A percentile compares a stretch with the other conserved stretches of the same genome.
Conservation (phyloP, 2,329 filamentous ascomycete genomes). For the Cladosporium cucumerinum region DNA sequence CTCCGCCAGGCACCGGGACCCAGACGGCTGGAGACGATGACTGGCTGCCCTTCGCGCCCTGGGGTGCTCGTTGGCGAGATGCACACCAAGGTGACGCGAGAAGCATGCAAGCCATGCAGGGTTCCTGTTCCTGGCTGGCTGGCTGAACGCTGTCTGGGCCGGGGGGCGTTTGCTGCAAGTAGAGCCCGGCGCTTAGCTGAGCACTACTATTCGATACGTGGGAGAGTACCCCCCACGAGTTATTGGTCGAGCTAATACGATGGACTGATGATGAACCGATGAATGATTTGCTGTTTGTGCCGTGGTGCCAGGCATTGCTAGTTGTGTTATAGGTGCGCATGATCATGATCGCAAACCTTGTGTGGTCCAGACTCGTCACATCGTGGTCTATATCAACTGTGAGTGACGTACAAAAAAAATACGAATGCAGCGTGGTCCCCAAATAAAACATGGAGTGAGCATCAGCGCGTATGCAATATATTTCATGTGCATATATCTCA, state of each 20-base stretch:
- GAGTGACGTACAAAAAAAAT: neutral
- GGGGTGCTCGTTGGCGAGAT: slow-evolving; percentile 12
- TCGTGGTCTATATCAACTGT: neutral
- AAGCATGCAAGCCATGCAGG: neutral
- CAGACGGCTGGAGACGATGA: slow-evolving; percentile 14
- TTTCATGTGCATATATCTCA: neutral
- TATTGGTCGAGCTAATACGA: neutral
- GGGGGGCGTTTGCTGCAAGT: neutral
- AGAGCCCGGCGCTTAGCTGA: slow-evolving; percentile 15
- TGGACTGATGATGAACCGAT: neutral
- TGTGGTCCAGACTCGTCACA: neutral
- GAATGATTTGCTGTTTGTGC: neutral
- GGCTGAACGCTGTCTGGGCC: neutral
- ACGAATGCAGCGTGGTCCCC: neutral
- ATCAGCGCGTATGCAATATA: neutral
- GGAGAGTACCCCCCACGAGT: neutral
- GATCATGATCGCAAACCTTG: neutral
- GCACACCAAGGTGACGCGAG: slow-evolving; percentile 3
- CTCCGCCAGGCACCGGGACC: slow-evolving; percentile 15
- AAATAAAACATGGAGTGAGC: neutral
- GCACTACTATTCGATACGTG: neutral
- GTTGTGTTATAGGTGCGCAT: neutral
- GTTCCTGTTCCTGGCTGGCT: slow-evolving; percentile 1
- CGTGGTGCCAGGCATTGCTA: neutral
- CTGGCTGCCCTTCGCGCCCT: slow-evolving; percentile 14